Percentiles rank a stretch among this genome's conserved stretches.
Conservation (phyloP, 495 filamentous ascomycete genomes). For the Neurospora cerealis region DNA sequence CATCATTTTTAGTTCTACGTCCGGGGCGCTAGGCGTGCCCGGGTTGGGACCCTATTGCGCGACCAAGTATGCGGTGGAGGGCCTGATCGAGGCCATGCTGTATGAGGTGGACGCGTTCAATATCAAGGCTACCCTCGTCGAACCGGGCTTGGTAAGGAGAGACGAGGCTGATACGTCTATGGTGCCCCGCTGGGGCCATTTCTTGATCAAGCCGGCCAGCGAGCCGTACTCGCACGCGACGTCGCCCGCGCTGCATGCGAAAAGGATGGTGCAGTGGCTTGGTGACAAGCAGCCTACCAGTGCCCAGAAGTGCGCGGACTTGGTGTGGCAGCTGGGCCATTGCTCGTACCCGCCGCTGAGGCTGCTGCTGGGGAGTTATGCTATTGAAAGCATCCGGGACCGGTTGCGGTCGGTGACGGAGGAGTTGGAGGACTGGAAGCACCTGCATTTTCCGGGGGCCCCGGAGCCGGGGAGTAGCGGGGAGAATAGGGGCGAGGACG, state of each 20-base stretch:
- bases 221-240: conserved; percentile 69
- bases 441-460: conserved; percentile 51
- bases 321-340: conserved; percentile 93
- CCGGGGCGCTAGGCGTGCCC: conserved; percentile 80
- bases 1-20: conserved; percentile 86
- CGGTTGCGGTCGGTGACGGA: conserved; percentile 81
- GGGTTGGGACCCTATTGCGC: conserved; percentile 91
- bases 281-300: conserved; percentile 85
- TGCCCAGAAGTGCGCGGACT: conserved; percentile 86
- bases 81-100: conserved; percentile 86
- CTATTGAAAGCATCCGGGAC: conserved; percentile 90
- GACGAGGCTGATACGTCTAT: conserved; percentile 48
- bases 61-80: conserved; percentile 93
- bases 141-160: conserved; percentile 76
- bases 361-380: conserved; percentile 80
- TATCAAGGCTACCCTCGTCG: conserved; percentile 84
- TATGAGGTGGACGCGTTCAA: conserved; percentile 90
- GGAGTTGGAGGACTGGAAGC: conserved; percentile 89
- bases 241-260: conserved; percentile 78
- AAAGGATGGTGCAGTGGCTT: conserved; percentile 92
- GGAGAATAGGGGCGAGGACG: not conserved
- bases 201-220: conserved; percentile 76
- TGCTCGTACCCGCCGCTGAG: conserved; percentile 82
- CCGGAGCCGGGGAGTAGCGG: conserved; percentile 11
- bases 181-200: conserved; percentile 78